These are phyloP conservation scores for Scopulariopsis brevicaulis DNA, from an alignment of 2,329 filamentous ascomycete genomes.

Conservation along the genomic window DNA sequence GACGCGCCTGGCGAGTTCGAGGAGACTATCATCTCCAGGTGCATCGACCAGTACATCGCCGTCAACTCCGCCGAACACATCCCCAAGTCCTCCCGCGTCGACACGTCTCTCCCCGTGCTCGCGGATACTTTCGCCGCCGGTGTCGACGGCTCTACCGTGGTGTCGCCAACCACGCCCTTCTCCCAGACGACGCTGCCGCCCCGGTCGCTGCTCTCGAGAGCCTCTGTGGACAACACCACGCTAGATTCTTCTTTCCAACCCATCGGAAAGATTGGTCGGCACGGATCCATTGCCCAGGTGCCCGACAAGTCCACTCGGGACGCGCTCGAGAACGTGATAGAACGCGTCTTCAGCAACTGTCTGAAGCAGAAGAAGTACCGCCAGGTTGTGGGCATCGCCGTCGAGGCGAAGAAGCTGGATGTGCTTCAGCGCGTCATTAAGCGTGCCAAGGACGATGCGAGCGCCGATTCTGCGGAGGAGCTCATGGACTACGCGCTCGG, in stretches of 20 bases:
- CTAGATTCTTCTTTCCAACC: constrained; percentile 47
- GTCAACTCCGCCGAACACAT: constrained; percentile 43
- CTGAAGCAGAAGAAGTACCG: constrained; percentile 78
- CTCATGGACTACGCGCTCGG: constrained; percentile 93
- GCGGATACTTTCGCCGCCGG: constrained; percentile 68
- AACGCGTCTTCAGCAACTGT: constrained; percentile 84
- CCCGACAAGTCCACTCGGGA: constrained; percentile 61
- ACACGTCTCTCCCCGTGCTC: constrained; percentile 51
- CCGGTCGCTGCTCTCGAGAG: constrained; percentile 87
- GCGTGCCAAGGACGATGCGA: constrained; percentile 76
- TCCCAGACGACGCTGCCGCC: constrained; percentile 87
- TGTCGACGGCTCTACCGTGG: constrained; percentile 57
- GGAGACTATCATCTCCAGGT: constrained; percentile 98
- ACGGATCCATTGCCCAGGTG: constrained; percentile 52
- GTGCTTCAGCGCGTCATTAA: constrained; percentile 80
- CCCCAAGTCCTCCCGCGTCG: constrained; percentile 27
- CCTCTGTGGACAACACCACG: constrained; percentile 53
- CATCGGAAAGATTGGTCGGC: constrained; percentile 38
- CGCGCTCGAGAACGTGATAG: constrained; percentile 72
- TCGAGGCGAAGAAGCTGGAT: constrained; percentile 86
- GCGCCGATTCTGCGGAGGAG: constrained; percentile 58
- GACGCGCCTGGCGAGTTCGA: constrained; percentile 90
- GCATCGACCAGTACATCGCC: constrained; percentile 93
- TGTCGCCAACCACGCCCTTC: constrained; percentile 89
- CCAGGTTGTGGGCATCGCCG: constrained; percentile 92